Conservation (phyloP, 805 yeast genomes). For the Metschnikowia dekortorum region DNA sequence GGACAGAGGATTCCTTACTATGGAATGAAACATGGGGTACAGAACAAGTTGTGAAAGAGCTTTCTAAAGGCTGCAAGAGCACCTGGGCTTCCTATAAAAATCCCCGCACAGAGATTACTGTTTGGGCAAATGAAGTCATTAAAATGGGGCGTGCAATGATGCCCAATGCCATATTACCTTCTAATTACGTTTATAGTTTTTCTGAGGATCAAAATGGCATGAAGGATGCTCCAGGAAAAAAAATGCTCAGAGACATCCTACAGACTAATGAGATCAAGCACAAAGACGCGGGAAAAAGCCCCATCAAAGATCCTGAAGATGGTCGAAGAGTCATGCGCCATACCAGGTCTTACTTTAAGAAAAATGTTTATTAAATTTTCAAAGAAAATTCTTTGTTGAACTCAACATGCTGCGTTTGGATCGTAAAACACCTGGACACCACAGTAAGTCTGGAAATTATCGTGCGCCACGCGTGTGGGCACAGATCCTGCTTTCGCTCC, state of each 20-base stretch:
- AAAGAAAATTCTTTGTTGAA: too few species aligned
- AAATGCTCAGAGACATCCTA: slow-evolving; percentile 31
- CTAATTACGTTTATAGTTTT: slow-evolving; percentile 31
- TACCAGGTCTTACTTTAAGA: slow-evolving; percentile 36
- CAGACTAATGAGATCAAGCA: slow-evolving; percentile 11
- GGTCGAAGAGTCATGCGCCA: slow-evolving; percentile 29
- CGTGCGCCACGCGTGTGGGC: slow-evolving; percentile 3
- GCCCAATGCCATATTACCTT: slow-evolving; percentile 44
- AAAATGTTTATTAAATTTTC: slow-evolving; percentile 8
- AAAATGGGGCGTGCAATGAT: slow-evolving; percentile 59
- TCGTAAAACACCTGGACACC: slow-evolving; percentile 6
- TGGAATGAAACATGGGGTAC: slow-evolving; percentile 69
- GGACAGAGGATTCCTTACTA: slow-evolving; percentile 23
- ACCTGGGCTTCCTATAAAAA: slow-evolving; percentile 58
- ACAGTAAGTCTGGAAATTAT: neutral
- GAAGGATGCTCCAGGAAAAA: slow-evolving; percentile 13
- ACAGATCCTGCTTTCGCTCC: slow-evolving; percentile 2
- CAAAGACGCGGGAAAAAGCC: slow-evolving; percentile 14
- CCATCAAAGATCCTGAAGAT: slow-evolving; percentile 26
- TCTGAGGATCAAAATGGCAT: slow-evolving; percentile 8
- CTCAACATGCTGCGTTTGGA: neutral
- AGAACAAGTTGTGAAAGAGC: slow-evolving; percentile 56
- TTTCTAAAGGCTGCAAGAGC: slow-evolving; percentile 63
- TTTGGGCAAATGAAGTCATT: slow-evolving; percentile 64
- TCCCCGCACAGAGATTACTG: slow-evolving; percentile 47